These are phyloP conservation scores for Trichosanthes cucumerina DNA, from an alignment of 306 rosid species.

Conservation along the genomic window DNA sequence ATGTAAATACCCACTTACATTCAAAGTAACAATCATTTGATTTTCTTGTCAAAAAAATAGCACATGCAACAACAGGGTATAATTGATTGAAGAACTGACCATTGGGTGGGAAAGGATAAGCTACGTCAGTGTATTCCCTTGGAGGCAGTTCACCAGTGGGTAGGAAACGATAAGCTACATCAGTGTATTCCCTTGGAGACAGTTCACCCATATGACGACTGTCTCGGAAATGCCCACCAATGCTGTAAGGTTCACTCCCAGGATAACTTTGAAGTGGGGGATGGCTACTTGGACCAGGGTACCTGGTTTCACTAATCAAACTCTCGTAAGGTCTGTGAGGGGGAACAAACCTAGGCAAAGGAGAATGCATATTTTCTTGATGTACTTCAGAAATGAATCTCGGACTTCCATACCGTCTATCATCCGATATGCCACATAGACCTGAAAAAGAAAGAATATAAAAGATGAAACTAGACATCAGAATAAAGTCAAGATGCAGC, in stretches of 20 bases:
- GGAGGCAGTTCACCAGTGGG: not conserved
- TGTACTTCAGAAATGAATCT: conserved; percentile 20
- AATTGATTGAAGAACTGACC: conserved; percentile 13
- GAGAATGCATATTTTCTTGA: conserved; percentile 19
- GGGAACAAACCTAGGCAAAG: conserved; percentile 6
- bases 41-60: not conserved
- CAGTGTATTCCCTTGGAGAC: not conserved
- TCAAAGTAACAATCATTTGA: not conserved
- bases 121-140: not conserved
- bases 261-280: not conserved
- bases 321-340: conserved; percentile 1
- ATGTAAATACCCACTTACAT: not conserved
- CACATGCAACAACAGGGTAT: not conserved
- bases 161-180: not conserved
- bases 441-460: not conserved
- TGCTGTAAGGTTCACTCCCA: conserved; percentile 14
- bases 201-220: not conserved
- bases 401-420: conserved; percentile 10
- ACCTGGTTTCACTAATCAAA: conserved; percentile 1
- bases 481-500: not conserved
- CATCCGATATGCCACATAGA: not conserved
- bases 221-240: conserved; percentile 7
- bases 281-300: conserved; percentile 7
- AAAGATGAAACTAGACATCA: not conserved
- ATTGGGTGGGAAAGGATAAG: not conserved